Evolutionary conservation across 2,329 filamentous ascomycete species (phyloP).

Genomic region (Botrytis tulipae): DNA sequence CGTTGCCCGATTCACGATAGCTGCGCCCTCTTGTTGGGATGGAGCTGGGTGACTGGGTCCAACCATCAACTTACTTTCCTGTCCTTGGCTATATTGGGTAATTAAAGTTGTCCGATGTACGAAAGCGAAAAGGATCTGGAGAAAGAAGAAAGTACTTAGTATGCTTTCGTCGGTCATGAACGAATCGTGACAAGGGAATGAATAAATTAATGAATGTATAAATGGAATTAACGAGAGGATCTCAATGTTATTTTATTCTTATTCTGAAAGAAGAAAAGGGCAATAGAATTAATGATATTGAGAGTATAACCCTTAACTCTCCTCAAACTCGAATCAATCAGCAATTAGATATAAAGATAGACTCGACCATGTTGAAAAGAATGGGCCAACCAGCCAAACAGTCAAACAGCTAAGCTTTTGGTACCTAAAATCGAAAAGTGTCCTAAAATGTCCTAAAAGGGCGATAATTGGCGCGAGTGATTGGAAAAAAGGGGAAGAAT

Average conservation of each 20-base stretch:
- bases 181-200: background rate
- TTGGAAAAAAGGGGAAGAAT: too few species aligned
- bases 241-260: background rate
- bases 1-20: background rate
- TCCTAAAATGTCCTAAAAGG: background rate
- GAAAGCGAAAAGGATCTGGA: background rate
- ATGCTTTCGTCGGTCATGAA: background rate
- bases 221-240: background rate
- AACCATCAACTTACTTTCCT: too few species aligned
- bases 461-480: background rate
- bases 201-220: background rate
- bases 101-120: background rate
- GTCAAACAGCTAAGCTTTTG: background rate
- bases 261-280: background rate
- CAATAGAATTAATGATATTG: background rate
- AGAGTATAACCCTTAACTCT: background rate
- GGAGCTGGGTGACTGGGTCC: too few species aligned
- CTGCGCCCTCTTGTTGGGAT: too few species aligned
- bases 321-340: background rate
- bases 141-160: background rate
- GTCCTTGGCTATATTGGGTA: too few species aligned
- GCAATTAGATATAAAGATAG: background rate
- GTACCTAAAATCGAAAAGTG: background rate
- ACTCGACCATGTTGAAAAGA: background rate
- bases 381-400: background rate